Percentiles rank a stretch among this genome's conserved stretches.
Conservation (phyloP, 2,329 filamentous ascomycete genomes). For the Talaromyces albobiverticillius region DNA sequence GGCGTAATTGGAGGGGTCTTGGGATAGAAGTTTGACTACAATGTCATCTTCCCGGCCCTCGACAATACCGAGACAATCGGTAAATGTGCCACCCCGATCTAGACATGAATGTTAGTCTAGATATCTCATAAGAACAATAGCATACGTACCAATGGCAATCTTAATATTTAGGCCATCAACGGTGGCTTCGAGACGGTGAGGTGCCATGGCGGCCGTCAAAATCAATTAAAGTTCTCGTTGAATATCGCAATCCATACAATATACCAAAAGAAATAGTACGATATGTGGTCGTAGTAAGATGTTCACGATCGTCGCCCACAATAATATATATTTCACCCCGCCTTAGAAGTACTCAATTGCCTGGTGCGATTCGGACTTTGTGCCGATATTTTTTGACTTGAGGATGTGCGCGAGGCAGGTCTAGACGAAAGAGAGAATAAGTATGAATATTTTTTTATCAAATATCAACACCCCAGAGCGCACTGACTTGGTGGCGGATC, state of each 20-base stretch:
- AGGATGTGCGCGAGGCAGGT: slow-evolving; percentile 6
- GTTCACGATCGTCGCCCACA: no score
- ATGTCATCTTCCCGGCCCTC: slow-evolving; percentile 21
- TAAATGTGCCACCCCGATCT: slow-evolving; percentile 82
- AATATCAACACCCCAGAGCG: not conserved
- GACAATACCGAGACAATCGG: slow-evolving; percentile 78
- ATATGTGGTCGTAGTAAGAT: no score
- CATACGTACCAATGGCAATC: slow-evolving; percentile 20
- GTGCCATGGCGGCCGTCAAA: slow-evolving; percentile 12
- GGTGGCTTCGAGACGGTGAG: slow-evolving; percentile 14
- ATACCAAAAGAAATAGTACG: no score
- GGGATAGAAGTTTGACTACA: slow-evolving; percentile 26
- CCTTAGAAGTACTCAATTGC: no score
- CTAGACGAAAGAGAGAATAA: slow-evolving; percentile 3
- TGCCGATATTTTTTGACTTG: no score
- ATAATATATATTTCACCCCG: no score
- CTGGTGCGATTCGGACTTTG: no score
- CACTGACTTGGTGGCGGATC: not conserved
- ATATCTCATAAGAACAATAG: no score
- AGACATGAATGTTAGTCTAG: not conserved
- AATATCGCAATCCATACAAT: no score
- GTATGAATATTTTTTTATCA: not conserved
- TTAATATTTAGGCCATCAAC: slow-evolving; percentile 16
- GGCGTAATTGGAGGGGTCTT: slow-evolving; percentile 24
- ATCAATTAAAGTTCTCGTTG: not conserved